phyloP scores from a whole-genome alignment of 2,329 filamentous ascomycete genomes.

The Ceratocystis cacaofunesta region DNA sequence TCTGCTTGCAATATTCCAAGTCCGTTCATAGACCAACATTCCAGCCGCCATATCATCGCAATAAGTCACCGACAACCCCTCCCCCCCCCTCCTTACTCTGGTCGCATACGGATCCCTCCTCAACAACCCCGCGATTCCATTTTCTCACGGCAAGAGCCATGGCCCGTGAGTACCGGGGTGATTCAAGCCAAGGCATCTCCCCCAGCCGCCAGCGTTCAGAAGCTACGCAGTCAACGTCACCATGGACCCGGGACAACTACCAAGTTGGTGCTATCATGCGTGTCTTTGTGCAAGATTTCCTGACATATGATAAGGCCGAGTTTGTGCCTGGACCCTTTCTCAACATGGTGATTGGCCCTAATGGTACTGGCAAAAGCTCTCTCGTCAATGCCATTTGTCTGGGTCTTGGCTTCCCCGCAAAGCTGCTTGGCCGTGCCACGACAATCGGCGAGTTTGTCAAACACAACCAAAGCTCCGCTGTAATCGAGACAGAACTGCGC shows the following conservation, averaged over 20 bases:
- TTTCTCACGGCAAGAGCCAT: not conserved
- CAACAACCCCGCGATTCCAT: not conserved
- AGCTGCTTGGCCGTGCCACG: conserved; percentile 72
- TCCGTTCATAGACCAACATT: not conserved
- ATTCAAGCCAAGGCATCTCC: not conserved
- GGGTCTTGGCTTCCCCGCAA: conserved; percentile 70
- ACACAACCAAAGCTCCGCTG: conserved; percentile 61
- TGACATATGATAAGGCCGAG: conserved; percentile 85
- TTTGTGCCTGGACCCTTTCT: conserved; percentile 82
- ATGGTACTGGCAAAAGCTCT: conserved; percentile 94
- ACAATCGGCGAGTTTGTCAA: conserved; percentile 85
- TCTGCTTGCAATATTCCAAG: too few relatives aligned
- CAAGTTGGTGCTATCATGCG: conserved; percentile 77
- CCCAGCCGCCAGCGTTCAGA: conserved; percentile 13
- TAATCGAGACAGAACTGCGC: conserved; percentile 82
- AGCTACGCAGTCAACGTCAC: conserved; percentile 4
- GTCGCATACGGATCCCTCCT: not conserved
- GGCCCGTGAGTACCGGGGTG: not conserved
- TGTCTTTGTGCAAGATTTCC: conserved; percentile 75
- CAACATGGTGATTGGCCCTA: conserved; percentile 99
- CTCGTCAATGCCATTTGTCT: conserved; percentile 93
- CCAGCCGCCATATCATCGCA: not conserved
- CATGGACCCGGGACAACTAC: conserved; percentile 26
- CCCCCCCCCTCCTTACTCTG: too few relatives aligned
- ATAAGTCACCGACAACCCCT: not conserved